Percentiles rank a stretch among this genome's conserved stretches.
Conservation (phyloP, 75 land plant genomes). For the Azolla pinnata region DNA sequence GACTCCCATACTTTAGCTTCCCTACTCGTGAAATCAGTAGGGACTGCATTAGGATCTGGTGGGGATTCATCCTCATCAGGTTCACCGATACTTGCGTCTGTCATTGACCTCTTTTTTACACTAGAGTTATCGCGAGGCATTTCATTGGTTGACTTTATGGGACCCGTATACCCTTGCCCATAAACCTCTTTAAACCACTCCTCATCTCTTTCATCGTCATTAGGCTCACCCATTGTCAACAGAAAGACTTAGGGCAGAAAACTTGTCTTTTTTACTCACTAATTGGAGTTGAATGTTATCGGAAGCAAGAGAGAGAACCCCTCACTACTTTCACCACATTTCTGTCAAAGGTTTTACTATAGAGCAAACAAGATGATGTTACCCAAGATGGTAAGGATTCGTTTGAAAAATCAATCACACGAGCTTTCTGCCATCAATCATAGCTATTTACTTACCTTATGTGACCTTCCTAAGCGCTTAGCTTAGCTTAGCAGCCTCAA, state of each 20-base stretch:
- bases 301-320: slow-evolving; percentile 1
- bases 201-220: slow-evolving; percentile 76
- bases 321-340: not conserved
- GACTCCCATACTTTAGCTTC: slow-evolving; percentile 99
- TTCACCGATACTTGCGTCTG: slow-evolving; percentile 20
- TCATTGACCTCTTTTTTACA: slow-evolving; percentile 38
- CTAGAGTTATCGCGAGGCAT: slow-evolving; percentile 18
- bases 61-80: slow-evolving; percentile 74
- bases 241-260: not conserved
- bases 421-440: too few relatives aligned
- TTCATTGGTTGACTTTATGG: slow-evolving; percentile 29
- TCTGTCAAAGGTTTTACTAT: slow-evolving; percentile 1
- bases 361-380: slow-evolving; percentile 6
- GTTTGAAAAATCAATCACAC: not conserved
- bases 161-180: slow-evolving; percentile 88
- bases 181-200: slow-evolving; percentile 89
- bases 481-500: slow-evolving; percentile 3
- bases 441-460: slow-evolving; percentile 2
- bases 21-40: slow-evolving; percentile 94
- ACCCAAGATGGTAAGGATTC: not conserved
- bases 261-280: not conserved
- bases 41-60: slow-evolving; percentile 91
- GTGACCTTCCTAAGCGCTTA: not conserved
- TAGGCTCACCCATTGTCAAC: slow-evolving; percentile 34
- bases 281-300: not conserved